These are phyloP conservation scores for Avicennia marina DNA, from an alignment of 257 asterid species.

Conservation along the genomic window DNA sequence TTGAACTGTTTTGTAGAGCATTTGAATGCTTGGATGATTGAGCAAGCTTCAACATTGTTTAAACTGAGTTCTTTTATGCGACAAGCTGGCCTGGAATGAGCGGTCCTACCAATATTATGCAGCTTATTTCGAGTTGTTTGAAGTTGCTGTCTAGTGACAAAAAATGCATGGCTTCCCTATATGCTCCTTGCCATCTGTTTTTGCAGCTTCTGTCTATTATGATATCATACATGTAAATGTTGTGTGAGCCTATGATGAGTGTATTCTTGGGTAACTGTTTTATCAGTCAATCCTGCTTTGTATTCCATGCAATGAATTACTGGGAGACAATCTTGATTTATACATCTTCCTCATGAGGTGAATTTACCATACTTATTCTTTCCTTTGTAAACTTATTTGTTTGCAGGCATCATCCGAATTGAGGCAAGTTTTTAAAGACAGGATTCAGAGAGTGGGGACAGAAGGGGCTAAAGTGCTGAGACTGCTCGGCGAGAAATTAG, in stretches of 20 bases:
- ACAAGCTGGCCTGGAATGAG: not conserved
- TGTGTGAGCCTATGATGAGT: not conserved
- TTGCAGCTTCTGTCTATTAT: not conserved
- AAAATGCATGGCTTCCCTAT: not conserved
- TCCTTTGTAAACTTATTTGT: not conserved
- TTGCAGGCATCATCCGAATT: constrained; percentile 74
- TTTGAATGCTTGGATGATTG: not conserved
- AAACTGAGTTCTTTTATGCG: not conserved
- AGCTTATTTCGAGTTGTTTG: not conserved
- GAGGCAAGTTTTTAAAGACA: constrained; percentile 64
- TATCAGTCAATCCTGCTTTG: too few species aligned
- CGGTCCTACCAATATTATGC: not conserved
- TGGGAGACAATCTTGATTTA: too few species aligned
- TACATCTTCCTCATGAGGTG: too few species aligned
- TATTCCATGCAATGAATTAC: too few species aligned
- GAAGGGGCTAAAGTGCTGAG: constrained; percentile 82
- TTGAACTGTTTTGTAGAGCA: not conserved
- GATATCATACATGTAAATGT: not conserved
- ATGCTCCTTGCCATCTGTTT: not conserved
- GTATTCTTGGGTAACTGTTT: too few species aligned
- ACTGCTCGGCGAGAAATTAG: constrained; percentile 72
- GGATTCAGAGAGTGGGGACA: constrained; percentile 67
- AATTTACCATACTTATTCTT: too few species aligned
- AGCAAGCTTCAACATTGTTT: not conserved
- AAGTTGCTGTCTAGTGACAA: too few species aligned